These are phyloP conservation scores for Berberis vulgaris DNA, from an alignment of 164 flowering plant genomes.

Conservation along the genomic window DNA sequence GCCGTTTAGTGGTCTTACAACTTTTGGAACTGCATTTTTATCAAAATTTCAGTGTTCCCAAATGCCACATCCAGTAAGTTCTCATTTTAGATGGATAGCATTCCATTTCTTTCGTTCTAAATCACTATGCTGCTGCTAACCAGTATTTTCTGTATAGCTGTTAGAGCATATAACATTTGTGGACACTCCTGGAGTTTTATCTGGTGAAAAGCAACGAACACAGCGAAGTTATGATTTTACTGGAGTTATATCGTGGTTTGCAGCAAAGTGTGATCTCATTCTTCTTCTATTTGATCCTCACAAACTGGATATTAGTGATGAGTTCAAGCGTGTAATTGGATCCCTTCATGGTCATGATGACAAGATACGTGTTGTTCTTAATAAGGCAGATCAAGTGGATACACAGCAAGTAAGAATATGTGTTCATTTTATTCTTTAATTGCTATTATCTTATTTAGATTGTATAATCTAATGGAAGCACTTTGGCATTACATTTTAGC, in stretches of 20 bases:
- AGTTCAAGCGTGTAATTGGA: slow-evolving; percentile 90
- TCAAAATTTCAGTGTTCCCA: slow-evolving; percentile 98
- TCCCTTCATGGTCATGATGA: slow-evolving; percentile 96
- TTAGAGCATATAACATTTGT: slow-evolving; percentile 92
- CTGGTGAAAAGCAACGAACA: slow-evolving; percentile 97
- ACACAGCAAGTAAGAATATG: slow-evolving; percentile 71
- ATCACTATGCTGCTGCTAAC: not conserved
- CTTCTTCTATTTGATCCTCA: slow-evolving; percentile 94
- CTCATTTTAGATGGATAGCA: not conserved
- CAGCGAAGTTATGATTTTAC: slow-evolving; percentile 96
- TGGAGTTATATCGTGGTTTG: slow-evolving; percentile 98
- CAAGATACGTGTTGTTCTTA: slow-evolving; percentile 93
- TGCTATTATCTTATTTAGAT: not conserved
- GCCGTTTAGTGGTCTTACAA: slow-evolving; percentile 90
- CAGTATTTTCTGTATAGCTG: slow-evolving; percentile 35
- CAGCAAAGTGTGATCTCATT: slow-evolving; percentile 89
- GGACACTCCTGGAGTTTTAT: slow-evolving; percentile 95
- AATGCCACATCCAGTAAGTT: slow-evolving; percentile 92
- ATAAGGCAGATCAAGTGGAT: slow-evolving; percentile 98
- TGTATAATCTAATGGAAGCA: not conserved
- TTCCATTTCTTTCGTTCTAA: not conserved
- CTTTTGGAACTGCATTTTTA: slow-evolving; percentile 89
- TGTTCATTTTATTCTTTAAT: not conserved
- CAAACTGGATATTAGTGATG: slow-evolving; percentile 96
- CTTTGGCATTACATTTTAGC: slow-evolving; percentile 17